These are phyloP conservation scores for Neonectria faginata DNA, from an alignment of 2,329 filamentous ascomycete genomes.

Conservation along the genomic window DNA sequence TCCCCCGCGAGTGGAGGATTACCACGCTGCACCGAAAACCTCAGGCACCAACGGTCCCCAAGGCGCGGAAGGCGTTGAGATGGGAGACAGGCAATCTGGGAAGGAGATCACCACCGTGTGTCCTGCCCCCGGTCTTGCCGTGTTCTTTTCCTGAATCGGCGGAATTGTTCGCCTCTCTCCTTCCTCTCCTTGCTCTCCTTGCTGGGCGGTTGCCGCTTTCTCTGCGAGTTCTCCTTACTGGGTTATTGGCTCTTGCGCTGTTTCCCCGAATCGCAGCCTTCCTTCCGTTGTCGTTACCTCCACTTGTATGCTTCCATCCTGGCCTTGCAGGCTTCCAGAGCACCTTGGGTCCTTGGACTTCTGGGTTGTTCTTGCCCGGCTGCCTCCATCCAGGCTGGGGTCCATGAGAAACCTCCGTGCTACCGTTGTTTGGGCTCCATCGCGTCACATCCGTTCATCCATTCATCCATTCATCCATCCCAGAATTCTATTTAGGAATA, in stretches of 20 bases:
- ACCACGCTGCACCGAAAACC: neutral
- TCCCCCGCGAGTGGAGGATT: too few species aligned
- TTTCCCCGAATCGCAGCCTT: too few species aligned
- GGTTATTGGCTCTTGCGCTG: too few species aligned
- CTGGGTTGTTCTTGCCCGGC: neutral
- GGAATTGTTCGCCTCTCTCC: neutral
- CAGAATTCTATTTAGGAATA: neutral
- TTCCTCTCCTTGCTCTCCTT: constrained; percentile 10
- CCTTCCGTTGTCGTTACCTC: neutral
- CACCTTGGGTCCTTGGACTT: neutral
- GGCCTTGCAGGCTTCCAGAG: neutral
- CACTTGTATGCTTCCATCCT: neutral
- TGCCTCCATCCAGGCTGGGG: neutral
- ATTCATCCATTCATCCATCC: neutral
- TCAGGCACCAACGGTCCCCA: neutral
- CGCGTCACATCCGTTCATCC: neutral
- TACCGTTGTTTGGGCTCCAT: constrained; percentile 1
- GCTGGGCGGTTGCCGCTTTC: constrained; percentile 4
- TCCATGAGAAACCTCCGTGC: constrained; percentile 2
- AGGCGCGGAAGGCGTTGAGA: neutral
- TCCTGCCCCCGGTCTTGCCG: constrained; percentile 3
- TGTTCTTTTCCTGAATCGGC: neutral
- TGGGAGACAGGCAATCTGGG: constrained; percentile 4
- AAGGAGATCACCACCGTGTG: neutral
- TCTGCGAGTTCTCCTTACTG: neutral